These are phyloP conservation scores for Aspergillus hancockii DNA, from an alignment of 495 filamentous ascomycete genomes.

Conservation along the genomic window DNA sequence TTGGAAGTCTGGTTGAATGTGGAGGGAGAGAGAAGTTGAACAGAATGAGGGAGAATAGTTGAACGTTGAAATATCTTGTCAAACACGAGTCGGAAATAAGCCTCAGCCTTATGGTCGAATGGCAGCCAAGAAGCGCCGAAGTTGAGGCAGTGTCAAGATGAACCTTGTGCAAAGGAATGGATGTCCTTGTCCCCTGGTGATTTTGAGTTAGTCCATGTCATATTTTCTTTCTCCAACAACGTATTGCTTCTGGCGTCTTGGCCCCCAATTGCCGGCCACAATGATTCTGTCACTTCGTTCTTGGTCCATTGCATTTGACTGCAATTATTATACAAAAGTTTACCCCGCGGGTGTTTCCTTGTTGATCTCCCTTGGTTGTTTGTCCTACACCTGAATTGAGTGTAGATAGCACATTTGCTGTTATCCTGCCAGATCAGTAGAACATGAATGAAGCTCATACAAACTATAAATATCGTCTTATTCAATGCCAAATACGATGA, in stretches of 20 bases:
- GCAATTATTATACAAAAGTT: background rate
- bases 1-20: no score
- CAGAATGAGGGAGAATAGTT: background rate
- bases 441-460: background rate
- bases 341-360: background rate
- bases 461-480: background rate
- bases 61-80: background rate
- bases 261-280: background rate
- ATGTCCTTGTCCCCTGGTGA: background rate
- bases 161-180: background rate
- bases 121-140: background rate
- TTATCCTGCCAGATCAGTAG: background rate
- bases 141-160: conserved; percentile 1
- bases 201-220: background rate
- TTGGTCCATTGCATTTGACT: background rate
- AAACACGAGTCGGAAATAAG: background rate
- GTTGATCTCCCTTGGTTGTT: background rate
- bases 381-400: background rate
- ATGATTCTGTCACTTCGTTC: background rate
- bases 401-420: background rate
- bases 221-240: background rate
- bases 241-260: background rate
- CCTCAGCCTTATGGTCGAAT: conserved; percentile 4
- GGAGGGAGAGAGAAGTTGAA: background rate
- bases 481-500: background rate